A percentile compares a stretch with the other conserved stretches of the same genome.
These are phyloP conservation scores for Gossypium laxum DNA, from an alignment of 441 rosid genomes.

Conservation along the genomic window DNA sequence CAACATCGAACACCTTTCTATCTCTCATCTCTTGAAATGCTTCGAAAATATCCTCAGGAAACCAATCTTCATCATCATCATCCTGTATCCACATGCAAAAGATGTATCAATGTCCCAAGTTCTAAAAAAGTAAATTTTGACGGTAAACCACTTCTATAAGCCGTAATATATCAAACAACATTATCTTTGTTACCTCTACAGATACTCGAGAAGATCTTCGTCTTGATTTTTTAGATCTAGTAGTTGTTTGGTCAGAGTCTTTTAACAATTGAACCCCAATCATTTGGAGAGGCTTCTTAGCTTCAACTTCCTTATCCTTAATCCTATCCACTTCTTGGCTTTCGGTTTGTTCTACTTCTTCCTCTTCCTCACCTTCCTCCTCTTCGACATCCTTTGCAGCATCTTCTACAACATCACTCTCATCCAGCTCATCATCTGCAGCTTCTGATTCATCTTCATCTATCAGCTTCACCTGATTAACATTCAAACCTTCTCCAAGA, in stretches of 20 bases:
- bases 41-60: slow-evolving; percentile 71
- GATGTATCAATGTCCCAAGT: neutral
- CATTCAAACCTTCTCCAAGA: slow-evolving; percentile 69
- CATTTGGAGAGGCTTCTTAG: slow-evolving; percentile 83
- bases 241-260: slow-evolving; percentile 52
- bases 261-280: slow-evolving; percentile 84
- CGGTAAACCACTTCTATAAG: neutral
- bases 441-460: slow-evolving; percentile 37
- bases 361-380: slow-evolving; percentile 52
- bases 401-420: slow-evolving; percentile 35
- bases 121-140: neutral
- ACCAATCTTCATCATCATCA: slow-evolving; percentile 82
- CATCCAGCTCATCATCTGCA: slow-evolving; percentile 42
- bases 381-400: slow-evolving; percentile 45
- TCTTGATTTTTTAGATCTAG: slow-evolving; percentile 52
- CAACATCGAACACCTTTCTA: slow-evolving; percentile 60
- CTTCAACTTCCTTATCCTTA: slow-evolving; percentile 68
- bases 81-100: slow-evolving; percentile 40
- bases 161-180: neutral
- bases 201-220: slow-evolving; percentile 48
- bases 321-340: slow-evolving; percentile 49
- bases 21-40: slow-evolving; percentile 82
- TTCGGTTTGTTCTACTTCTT: slow-evolving; percentile 54
- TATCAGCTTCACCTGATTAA: slow-evolving; percentile 34
- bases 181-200: slow-evolving; percentile 42